Evolutionary conservation across 2,329 filamentous ascomycete species (phyloP).

Genomic region (Chalaropsis ovoidea): DNA sequence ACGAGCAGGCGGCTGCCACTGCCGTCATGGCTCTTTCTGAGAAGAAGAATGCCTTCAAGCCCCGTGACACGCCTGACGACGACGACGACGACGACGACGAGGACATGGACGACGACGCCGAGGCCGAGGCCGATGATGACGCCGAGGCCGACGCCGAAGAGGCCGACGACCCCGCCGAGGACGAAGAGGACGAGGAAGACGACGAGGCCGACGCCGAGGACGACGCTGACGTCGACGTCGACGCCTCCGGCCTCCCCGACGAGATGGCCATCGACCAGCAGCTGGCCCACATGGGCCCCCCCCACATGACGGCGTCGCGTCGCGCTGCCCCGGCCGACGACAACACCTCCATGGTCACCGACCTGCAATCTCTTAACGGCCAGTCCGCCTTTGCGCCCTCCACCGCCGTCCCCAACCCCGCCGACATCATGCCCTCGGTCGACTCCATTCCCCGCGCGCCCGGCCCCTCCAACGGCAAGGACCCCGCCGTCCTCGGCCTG

Average conservation of each 20-base stretch:
- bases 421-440: conserved; percentile 21
- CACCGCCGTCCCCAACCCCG: conserved; percentile 22
- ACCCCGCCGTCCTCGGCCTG: conserved; percentile 27
- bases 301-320: conserved; percentile 18
- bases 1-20: conserved; percentile 24
- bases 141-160: conserved; percentile 10
- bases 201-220: conserved; percentile 6
- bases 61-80: not conserved
- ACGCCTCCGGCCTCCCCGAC: conserved; percentile 17
- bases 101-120: conserved; percentile 8
- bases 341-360: conserved; percentile 26
- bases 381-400: conserved; percentile 25
- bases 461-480: not conserved
- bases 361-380: conserved; percentile 27
- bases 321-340: conserved; percentile 24
- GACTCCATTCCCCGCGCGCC: conserved; percentile 19
- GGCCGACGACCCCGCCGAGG: conserved; percentile 13
- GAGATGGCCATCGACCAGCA: conserved; percentile 24
- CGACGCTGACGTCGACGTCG: not conserved
- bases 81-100: conserved; percentile 15
- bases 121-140: not conserved
- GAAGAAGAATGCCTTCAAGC: conserved; percentile 15
- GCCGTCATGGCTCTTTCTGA: conserved; percentile 25
- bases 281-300: conserved; percentile 3
- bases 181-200: conserved; percentile 14